Base-by-base conservation (phyloP, 2,329 filamentous ascomycete species). In the Claviceps fusiformis region DNA sequence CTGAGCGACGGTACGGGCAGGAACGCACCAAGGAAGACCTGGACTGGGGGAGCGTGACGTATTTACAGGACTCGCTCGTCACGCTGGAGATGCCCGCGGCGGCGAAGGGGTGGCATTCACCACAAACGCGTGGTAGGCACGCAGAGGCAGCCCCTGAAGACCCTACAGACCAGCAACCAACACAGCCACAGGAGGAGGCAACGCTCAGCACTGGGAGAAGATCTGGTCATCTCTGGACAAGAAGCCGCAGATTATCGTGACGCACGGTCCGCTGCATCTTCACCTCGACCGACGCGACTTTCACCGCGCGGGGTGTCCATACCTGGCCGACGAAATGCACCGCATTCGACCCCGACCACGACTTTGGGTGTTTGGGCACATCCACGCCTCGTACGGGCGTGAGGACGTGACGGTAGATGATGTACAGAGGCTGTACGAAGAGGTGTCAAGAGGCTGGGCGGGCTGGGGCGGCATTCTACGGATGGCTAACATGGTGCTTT, bases 321-420 rank as follows among this genome's bases (percentile, higher is more conserved):
- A 61, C 52, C 56, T 64, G 7, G 58, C 54, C 0, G 56, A 57
- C 29, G 50, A 65, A n/a, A 43, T 63, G 2, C 52, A 56, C 9
- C 55, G 55, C 4, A 11, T 64, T 1, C 54, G 57, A 3, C 62
- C 62, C 1, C 54, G 57, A 3, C 62, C 62, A 2, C 54, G 57
- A 6, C 56, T 65, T 9, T 19, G 43, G 19, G 59, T 64, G 0
- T 64, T 64, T 56, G 62, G 62, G 61, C 62, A 65, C 31, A 64
- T 66, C 37, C 62, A 64, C 41, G 60, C 54, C 3, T 56, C 53
- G 5, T 60, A 61, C 43, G 61, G 62, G 2, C 58, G 60, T 6
- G 59, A 66, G 47, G 58, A 62, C 46, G 56, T 61, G 0, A 56
- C 52, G 11, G 15, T 63, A 2, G 59, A 64, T 49, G 17, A 48